phyloP scores from a whole-genome alignment of 164 flowering plant genomes.

The Stephania japonica region DNA sequence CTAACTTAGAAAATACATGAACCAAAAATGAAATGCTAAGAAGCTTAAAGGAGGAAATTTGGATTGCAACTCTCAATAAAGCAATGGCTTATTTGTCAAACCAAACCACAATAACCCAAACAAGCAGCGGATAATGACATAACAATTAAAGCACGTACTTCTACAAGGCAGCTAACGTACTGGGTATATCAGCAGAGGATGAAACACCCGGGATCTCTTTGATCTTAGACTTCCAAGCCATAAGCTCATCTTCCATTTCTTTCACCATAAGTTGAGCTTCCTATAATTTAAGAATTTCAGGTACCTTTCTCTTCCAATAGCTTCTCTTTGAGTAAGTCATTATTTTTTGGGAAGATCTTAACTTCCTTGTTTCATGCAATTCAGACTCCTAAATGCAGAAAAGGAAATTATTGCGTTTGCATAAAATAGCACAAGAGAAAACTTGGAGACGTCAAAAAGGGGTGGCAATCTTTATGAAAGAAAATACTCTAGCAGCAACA shows the following conservation, averaged over 20 bases:
- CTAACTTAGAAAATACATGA: not conserved
- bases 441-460: not conserved
- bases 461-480: not conserved
- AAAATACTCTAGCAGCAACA: not conserved
- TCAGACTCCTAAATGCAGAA: conserved; percentile 94
- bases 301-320: conserved; percentile 68
- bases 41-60: not conserved
- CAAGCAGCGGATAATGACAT: conserved; percentile 2
- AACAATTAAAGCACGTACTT: conserved; percentile 39
- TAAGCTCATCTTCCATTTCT: conserved; percentile 74
- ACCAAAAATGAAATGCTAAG: not conserved
- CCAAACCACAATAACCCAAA: not conserved
- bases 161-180: conserved; percentile 60
- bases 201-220: conserved; percentile 72
- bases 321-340: conserved; percentile 72
- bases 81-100: not conserved
- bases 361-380: conserved; percentile 80
- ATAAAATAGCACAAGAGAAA: not conserved
- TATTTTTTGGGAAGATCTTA: conserved; percentile 58
- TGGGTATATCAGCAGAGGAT: conserved; percentile 54
- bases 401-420: not conserved
- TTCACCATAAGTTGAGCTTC: conserved; percentile 41
- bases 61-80: not conserved
- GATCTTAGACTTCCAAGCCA: conserved; percentile 55
- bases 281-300: conserved; percentile 52